A percentile compares a stretch with the other conserved stretches of the same genome.
phyloP scores from a whole-genome alignment of 73 alveolate genomes.

The Paramecium caudatum region DNA sequence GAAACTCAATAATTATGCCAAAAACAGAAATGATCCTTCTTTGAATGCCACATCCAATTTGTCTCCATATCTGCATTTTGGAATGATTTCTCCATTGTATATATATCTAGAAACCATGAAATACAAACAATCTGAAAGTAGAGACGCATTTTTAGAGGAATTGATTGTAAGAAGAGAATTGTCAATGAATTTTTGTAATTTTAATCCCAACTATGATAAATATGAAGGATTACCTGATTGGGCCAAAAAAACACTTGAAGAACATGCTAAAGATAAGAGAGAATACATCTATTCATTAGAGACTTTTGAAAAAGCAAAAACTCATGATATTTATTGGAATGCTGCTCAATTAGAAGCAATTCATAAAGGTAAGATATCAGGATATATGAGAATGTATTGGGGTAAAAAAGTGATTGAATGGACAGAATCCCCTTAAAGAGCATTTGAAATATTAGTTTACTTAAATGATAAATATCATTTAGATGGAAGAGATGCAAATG shows the following conservation, averaged over 20 bases:
- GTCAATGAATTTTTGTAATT: slow-evolving; percentile 54
- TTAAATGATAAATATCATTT: slow-evolving; percentile 71
- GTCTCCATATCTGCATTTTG: slow-evolving; percentile 66
- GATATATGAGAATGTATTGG: slow-evolving; percentile 78
- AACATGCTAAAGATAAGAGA: slow-evolving; percentile 46
- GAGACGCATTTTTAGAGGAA: slow-evolving; percentile 70
- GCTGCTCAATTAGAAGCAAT: slow-evolving; percentile 63
- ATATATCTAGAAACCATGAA: slow-evolving; percentile 30
- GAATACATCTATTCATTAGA: slow-evolving; percentile 8
- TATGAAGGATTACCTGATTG: slow-evolving; percentile 69
- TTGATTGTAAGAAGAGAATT: slow-evolving; percentile 71
- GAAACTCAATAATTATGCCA: slow-evolving; percentile 37
- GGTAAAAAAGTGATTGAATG: slow-evolving; percentile 68
- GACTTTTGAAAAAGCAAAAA: slow-evolving; percentile 43
- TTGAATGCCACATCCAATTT: slow-evolving; percentile 48
- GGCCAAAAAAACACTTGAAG: slow-evolving; percentile 48
- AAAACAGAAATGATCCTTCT: slow-evolving; percentile 68
- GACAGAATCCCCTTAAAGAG: slow-evolving; percentile 61
- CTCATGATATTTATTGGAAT: slow-evolving; percentile 71
- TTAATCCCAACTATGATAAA: slow-evolving; percentile 23
- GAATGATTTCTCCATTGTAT: slow-evolving; percentile 36
- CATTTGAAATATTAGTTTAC: slow-evolving; percentile 39
- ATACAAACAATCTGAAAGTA: neutral
- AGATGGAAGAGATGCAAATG: slow-evolving; percentile 78
- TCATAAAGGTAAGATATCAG: slow-evolving; percentile 59